These are phyloP conservation scores for Diaporthe caulivora DNA, from an alignment of 2,329 filamentous ascomycete species.

Conservation along the genomic window DNA sequence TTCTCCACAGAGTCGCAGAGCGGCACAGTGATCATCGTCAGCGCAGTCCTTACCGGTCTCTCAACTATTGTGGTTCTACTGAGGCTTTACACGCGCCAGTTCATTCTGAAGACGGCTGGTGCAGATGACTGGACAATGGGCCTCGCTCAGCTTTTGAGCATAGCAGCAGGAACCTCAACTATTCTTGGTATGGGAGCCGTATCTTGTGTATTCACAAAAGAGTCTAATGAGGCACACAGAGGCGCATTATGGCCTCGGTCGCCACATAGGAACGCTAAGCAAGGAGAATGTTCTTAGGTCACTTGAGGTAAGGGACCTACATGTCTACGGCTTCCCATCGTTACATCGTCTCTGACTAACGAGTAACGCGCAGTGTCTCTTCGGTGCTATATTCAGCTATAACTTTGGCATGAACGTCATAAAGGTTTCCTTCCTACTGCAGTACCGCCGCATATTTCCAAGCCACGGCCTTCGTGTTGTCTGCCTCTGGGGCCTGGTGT, in stretches of 20 bases:
- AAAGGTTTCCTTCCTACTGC: slow-evolving; percentile 50
- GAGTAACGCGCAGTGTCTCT: slow-evolving; percentile 43
- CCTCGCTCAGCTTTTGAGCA: slow-evolving; percentile 42
- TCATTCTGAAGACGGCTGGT: slow-evolving; percentile 43
- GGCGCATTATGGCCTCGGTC: slow-evolving; percentile 46
- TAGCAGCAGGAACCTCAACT: slow-evolving; percentile 39
- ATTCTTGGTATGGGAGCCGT: background rate
- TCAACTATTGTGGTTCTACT: slow-evolving; percentile 20
- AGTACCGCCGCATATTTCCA: slow-evolving; percentile 50
- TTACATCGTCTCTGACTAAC: background rate
- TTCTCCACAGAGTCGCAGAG: slow-evolving; percentile 7
- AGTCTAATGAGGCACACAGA: slow-evolving; percentile 36
- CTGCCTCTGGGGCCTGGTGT: slow-evolving; percentile 47
- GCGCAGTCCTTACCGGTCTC: background rate
- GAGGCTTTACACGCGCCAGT: slow-evolving; percentile 17
- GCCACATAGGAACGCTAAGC: slow-evolving; percentile 43
- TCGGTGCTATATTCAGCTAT: slow-evolving; percentile 46
- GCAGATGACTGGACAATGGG: slow-evolving; percentile 47
- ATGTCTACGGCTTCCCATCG: background rate
- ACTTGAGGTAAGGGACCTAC: background rate
- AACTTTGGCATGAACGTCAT: slow-evolving; percentile 49
- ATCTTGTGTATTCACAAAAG: background rate
- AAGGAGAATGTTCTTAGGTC: background rate
- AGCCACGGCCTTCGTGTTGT: slow-evolving; percentile 36
- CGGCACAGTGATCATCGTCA: slow-evolving; percentile 17